phyloP scores from a whole-genome alignment of 2,329 filamentous ascomycete genomes.

The Coniochaeta ligniaria region DNA sequence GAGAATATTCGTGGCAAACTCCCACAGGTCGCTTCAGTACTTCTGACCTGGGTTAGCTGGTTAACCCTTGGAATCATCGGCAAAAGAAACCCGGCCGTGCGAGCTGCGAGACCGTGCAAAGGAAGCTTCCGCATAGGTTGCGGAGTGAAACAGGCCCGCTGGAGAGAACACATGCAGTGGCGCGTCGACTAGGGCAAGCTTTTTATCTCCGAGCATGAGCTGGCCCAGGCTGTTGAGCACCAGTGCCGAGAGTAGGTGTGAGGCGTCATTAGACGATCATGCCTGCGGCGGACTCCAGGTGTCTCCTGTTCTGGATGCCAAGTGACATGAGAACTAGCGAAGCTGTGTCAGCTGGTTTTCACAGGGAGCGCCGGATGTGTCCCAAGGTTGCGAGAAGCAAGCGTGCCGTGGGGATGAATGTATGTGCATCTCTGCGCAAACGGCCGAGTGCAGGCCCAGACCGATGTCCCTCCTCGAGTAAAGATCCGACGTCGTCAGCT shows the following conservation, averaged over 20 bases:
- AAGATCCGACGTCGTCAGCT: not conserved
- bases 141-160: constrained; percentile 81
- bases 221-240: constrained; percentile 61
- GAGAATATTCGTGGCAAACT: no score
- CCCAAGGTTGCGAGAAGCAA: constrained; percentile 17
- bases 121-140: constrained; percentile 74
- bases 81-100: no score
- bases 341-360: not conserved
- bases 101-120: no score
- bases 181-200: constrained; percentile 61
- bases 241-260: constrained; percentile 70
- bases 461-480: not conserved
- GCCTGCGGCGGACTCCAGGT: constrained; percentile 40
- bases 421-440: not conserved
- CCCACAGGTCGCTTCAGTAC: no score
- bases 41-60: no score
- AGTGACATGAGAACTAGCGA: not conserved
- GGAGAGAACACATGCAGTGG: constrained; percentile 77
- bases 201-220: constrained; percentile 42
- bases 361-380: not conserved
- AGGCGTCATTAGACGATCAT: constrained; percentile 62
- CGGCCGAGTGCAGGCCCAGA: not conserved
- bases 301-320: not conserved
- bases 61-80: no score
- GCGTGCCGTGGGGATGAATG: constrained; percentile 1